Base-by-base conservation (phyloP, 2,329 filamentous ascomycete genomes). In the Neofusicoccum parvum region DNA sequence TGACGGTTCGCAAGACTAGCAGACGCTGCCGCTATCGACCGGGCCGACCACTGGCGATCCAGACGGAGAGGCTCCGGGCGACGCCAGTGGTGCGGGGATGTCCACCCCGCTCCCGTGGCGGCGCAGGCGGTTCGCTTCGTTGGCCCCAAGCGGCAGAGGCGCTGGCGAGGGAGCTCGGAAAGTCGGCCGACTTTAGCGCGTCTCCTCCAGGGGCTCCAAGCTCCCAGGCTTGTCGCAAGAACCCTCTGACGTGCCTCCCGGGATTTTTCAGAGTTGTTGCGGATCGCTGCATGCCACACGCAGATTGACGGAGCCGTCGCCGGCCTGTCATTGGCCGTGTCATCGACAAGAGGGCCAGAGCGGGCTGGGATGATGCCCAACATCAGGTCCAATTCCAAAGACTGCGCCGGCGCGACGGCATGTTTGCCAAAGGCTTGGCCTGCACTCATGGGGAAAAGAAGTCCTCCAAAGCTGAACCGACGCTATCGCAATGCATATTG, bases 401-500 rank as follows among this genome's bases (percentile, higher is more conserved):
- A 5, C 15, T 15, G 53, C 12, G 27, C 12, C 53, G 12, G 34
- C n/a, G 2, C n/a, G 15, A 14, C 5, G 49, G 15, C 49, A 14
- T 49, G 23, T 49, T 49, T 7, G 10, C 2, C 46, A 23, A 20
- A 27, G 11, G 17, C 17, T 43, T 43, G 12, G 37, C 17, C 23
- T 9, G 20, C 37, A 43, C 36, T 12, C 10, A 17, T 27, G 20
- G n/a, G 37, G 20, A 43, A 41, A 37, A 32, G 34, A 56, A 15
- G 17, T 39, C 14, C 12, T 37, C 34, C 36, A 54, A 20, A n/a
- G 12, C 3, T 20, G 17, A 36, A 3, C 27, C 36, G 23, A 45
- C 54, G 15, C 54, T 59, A 34, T 41, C 54, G 54, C 15, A 46
- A 34, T 59, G 41, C 54, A 46, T 43, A 58, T 45, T 59, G 41